Base-by-base conservation (phyloP, 2,329 filamentous ascomycete genomes). In the Ophiostoma himal-ulmi region DNA sequence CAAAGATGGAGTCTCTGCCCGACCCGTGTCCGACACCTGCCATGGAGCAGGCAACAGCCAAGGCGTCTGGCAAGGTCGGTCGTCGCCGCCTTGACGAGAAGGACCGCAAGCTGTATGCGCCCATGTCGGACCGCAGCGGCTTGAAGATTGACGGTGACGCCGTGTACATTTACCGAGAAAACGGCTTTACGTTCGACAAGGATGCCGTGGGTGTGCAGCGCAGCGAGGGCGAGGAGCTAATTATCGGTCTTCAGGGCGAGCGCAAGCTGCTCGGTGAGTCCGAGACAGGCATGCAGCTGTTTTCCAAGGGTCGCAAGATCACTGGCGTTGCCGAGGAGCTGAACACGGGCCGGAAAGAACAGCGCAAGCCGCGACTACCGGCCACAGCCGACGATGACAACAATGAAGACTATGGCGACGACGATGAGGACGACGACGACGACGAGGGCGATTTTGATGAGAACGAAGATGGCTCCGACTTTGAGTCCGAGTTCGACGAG, bases 71-170 rank as follows among this genome's bases (percentile, higher is more conserved):
- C 3, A 97, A 96, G 79, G 89, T 89, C 44, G 73, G 71, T 57
- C 85, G 93, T 73, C 88, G 90, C 76, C 86, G 94, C 70, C 82
- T 99, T 17, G 95, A 96, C 41, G 95, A 99, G 78, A 99, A 98
- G 81, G 94, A 99, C 78, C 97, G 97, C 81, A 88, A 96, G 75
- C 82, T 99, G 5, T 96, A 97, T 79, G 96, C 95, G 2, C 96
- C 95, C 44, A 98, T 99, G 94, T 97, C 94, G 36, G 95, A 99
- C 80, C 93, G 97, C 44, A 96, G 94, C 74, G 95, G 95, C 76
- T 87, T 99, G 14, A 89, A 98, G 77, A 94, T 99, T 68, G 95
- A 99, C 75, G 96, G 96, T 72, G 95, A 99, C 80, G 94, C 94
- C 8, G 94, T 99, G 52, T 99, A 96, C 82, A 97, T 90, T 72